Evolutionary conservation across 805 yeast genomes (phyloP), one percentile per base, ranked within the genome.

Genomic region (Metschnikowia proteae): DNA sequence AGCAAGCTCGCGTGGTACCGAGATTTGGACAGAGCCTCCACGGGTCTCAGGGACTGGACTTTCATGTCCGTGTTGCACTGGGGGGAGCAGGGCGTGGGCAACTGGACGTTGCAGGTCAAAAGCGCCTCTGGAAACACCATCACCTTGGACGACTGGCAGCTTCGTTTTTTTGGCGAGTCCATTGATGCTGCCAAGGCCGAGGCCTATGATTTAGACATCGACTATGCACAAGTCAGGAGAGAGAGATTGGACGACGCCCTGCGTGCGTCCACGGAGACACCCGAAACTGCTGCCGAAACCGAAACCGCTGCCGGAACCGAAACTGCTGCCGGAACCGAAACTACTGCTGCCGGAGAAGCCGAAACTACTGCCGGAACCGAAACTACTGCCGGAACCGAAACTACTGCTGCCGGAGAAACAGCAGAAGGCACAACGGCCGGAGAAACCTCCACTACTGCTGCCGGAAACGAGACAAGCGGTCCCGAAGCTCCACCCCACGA

Each of bases 11-110:
- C 94, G 0, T 78, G 82, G 25, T 74, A 75, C 17, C 78, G 99
- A 57, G 68, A 67, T 5, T 56, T 67, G 17, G 99, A 94, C 65
- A 54, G 49, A 6, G 73, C 82, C 5, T 53, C 57, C 1, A 71
- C 63, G 1, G 96, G 96, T 0, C 86, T 88, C 55, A 58, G 63
- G 4, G 75, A 86, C 56, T 94, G 99, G 99, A 86, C 88, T 1
- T 94, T 94, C 62, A 88, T 91, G 88, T 80, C 92, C 8, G 98
- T 94, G n/a, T 97, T 96, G 1, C 98, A 94, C 64, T 94, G 98
- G 97, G 97, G 97, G 35, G 91, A 85, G 57, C 43, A 62, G 2
- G 92, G 91, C 2, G 66, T 67, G 26, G 99, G 99, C 8, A 81
- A 78, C 4, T 94, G 99, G 99, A 81, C 67, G 33, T 58, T 94